A percentile compares a stretch with the other conserved stretches of the same genome.
These are phyloP conservation scores for Aspergillus pseudotamarii DNA, from an alignment of 2,329 filamentous ascomycete genomes.

Conservation along the genomic window DNA sequence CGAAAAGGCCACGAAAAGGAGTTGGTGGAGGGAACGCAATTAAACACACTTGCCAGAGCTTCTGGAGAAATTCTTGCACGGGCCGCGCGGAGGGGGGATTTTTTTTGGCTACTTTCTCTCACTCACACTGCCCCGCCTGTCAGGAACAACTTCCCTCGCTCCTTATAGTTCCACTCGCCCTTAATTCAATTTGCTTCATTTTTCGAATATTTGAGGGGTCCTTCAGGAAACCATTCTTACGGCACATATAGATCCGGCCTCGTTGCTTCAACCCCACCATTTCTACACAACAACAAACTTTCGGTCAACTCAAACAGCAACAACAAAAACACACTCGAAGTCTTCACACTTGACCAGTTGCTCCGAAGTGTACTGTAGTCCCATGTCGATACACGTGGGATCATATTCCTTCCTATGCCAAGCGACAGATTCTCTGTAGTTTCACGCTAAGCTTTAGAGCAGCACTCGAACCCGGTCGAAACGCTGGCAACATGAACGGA, in stretches of 20 bases:
- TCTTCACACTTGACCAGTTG: neutral
- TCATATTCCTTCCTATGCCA: neutral
- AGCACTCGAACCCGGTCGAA: neutral
- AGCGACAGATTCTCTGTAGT: neutral
- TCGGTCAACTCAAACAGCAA: neutral
- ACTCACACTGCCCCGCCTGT: constrained; percentile 10
- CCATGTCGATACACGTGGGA: neutral
- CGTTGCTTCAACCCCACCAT: neutral
- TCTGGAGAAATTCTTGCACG: constrained; percentile 23
- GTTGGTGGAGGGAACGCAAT: constrained; percentile 14
- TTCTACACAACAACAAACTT: neutral
- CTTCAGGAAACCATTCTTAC: neutral
- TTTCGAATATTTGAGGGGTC: neutral
- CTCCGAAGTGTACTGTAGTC: neutral
- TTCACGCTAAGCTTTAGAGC: neutral
- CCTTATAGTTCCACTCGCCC: neutral
- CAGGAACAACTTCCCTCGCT: constrained; percentile 1
- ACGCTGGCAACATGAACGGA: neutral
- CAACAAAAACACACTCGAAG: neutral
- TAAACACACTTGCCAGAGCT: neutral
- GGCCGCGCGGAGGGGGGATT: constrained; percentile 18
- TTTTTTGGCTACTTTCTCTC: constrained; percentile 4
- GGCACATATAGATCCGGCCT: neutral
- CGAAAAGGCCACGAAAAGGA: constrained; percentile 19
- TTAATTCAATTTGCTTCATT: neutral